Percentiles rank a stretch among this genome's conserved stretches.
phyloP scores from a whole-genome alignment of 352 stramenopile genomes.

The Phytopythium mirpurense region DNA sequence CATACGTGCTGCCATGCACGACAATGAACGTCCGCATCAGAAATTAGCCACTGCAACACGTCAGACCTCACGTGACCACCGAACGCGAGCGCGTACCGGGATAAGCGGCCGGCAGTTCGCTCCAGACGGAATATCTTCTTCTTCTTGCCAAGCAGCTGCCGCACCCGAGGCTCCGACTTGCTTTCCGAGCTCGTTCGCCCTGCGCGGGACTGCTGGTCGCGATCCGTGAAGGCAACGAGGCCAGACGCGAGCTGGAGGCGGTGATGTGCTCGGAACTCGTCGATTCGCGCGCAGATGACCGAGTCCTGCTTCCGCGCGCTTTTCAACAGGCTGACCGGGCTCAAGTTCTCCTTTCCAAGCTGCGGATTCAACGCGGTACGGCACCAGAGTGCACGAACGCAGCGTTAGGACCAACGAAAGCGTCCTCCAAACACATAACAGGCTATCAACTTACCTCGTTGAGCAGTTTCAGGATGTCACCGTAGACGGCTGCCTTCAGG shows the following conservation, averaged over 20 bases:
- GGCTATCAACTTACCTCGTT: constrained; percentile 49
- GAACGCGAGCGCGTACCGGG: constrained; percentile 25
- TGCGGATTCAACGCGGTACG: constrained; percentile 8
- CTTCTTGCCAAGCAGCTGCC: constrained; percentile 52
- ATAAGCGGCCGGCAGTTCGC: constrained; percentile 36
- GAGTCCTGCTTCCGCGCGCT: constrained; percentile 57
- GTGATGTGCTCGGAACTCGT: constrained; percentile 83
- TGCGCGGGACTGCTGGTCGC: constrained; percentile 22
- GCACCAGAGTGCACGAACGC: neutral
- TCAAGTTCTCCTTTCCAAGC: constrained; percentile 49
- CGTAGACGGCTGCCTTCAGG: constrained; percentile 59
- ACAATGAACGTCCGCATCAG: neutral
- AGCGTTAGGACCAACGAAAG: neutral
- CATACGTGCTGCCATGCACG: constrained; percentile 44
- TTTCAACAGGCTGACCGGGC: constrained; percentile 43
- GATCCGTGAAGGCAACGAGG: constrained; percentile 63
- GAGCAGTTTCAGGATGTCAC: constrained; percentile 72
- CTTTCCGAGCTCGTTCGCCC: constrained; percentile 30
- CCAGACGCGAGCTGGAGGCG: constrained; percentile 73
- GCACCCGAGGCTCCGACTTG: constrained; percentile 44
- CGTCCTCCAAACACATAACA: neutral
- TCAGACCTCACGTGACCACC: neutral
- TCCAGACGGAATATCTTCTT: constrained; percentile 64
- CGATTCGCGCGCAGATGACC: constrained; percentile 61
- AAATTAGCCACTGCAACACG: neutral